phyloP scores from a whole-genome alignment of 352 stramenopile genomes.

The Phytophthora palmivora region DNA sequence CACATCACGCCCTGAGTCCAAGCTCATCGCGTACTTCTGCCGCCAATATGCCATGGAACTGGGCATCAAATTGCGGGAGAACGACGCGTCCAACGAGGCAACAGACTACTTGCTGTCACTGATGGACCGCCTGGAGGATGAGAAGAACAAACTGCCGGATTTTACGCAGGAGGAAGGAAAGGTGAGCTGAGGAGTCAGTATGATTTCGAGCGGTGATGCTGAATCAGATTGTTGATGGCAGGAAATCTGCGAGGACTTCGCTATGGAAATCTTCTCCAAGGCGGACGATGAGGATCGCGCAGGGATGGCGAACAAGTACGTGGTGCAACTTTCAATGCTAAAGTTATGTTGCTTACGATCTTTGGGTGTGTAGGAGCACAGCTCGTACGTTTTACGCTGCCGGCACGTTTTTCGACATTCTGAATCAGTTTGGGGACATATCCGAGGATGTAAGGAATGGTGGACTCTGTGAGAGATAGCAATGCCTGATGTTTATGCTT shows the following conservation, averaged over 20 bases:
- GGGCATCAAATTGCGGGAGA: constrained; percentile 87
- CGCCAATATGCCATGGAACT: constrained; percentile 90
- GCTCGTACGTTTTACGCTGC: constrained; percentile 97
- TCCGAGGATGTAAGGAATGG: constrained; percentile 72
- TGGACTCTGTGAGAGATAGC: background rate
- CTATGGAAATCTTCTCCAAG: constrained; percentile 93
- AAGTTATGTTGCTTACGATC: constrained; percentile 5
- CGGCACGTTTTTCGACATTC: constrained; percentile 96
- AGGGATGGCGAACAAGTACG: constrained; percentile 89
- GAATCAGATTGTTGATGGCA: constrained; percentile 24
- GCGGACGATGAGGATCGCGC: constrained; percentile 94
- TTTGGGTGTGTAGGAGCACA: constrained; percentile 69
- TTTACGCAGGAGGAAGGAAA: constrained; percentile 94
- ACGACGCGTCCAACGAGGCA: constrained; percentile 74
- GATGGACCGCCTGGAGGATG: constrained; percentile 91
- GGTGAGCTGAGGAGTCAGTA: constrained; percentile 43
- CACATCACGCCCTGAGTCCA: constrained; percentile 89
- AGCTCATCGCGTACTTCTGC: constrained; percentile 96
- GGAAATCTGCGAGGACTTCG: constrained; percentile 90
- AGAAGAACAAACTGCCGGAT: constrained; percentile 90
- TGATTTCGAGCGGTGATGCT: background rate
- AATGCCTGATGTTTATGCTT: constrained; percentile 8
- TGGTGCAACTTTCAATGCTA: background rate
- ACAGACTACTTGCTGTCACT: constrained; percentile 92
- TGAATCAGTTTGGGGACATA: constrained; percentile 94